Base-by-base conservation (phyloP, 2,329 filamentous ascomycete species). In the Ambrosiella xylebori region DNA sequence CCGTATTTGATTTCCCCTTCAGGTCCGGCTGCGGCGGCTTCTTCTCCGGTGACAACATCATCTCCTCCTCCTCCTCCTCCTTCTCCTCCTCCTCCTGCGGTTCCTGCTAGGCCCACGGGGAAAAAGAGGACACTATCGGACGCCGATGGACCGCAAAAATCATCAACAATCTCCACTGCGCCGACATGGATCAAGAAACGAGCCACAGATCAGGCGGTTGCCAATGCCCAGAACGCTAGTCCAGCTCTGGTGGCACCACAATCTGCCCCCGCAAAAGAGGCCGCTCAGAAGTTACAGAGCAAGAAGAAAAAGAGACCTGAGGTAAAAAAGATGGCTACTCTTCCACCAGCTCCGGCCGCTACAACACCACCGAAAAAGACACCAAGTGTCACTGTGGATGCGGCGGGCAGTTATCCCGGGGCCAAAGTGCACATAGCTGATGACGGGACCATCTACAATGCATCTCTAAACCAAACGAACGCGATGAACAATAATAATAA, bases 381-480 rank as follows among this genome's bases (percentile, higher is more conserved):
- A 27, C 52, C 19, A 63, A 45, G 59, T 56, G 65, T 82, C 47
- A 77, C 78, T 0, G 62, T 80, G 1, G 79, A 82, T 60, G 72
- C 75, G 38, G 66, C 66, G 13, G 73, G 71, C 54, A 64, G 67
- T 1, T 64, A 73, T 1, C 7, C 59, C 9, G 66, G 64, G 12
- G 73, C 71, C 45, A 65, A 70, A 15, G 86, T 94, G 38, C 82
- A 85, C 65, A 78, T 91, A 58, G 84, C 84, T 61, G 69, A 76
- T 1, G 69, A 76, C 44, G 80, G 81, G 17, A 70, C 84, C 58
- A 87, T 91, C 53, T 91, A 80, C 67, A 88, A 94, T 66, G 87
- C 85, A 0, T 82, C 85, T 0, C 73, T 94, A 51, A 93, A 90
- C 63, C 85, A 90, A 66, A 85, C 87, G 9, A 86, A 88, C 63